Conservation (phyloP, 176 grass and related monocot genomes). For the Metroxylon sagu region DNA sequence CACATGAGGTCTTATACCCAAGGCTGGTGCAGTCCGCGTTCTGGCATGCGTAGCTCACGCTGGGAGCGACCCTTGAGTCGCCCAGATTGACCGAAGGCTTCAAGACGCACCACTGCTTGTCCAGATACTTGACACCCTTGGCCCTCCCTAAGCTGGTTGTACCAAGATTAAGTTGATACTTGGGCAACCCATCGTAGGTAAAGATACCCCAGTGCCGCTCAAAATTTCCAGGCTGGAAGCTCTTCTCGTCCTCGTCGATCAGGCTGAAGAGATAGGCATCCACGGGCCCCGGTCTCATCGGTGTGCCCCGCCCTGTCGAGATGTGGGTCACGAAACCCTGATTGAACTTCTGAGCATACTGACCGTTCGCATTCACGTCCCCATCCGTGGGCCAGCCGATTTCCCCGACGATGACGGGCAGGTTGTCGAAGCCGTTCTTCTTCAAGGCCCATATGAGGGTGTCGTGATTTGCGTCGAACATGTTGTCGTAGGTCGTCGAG, state of each 20-base stretch:
- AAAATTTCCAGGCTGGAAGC: conserved; percentile 93
- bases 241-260: conserved; percentile 93
- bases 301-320: conserved; percentile 49
- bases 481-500: conserved; percentile 69
- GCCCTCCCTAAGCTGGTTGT: conserved; percentile 37
- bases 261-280: conserved; percentile 89
- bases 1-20: conserved; percentile 84
- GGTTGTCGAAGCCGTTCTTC: conserved; percentile 74
- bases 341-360: conserved; percentile 76
- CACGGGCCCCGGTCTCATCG: conserved; percentile 61
- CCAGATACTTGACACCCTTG: conserved; percentile 55
- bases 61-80: conserved; percentile 35
- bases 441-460: conserved; percentile 87
- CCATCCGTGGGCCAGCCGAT: conserved; percentile 91
- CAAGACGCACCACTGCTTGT: conserved; percentile 89
- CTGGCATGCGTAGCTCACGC: conserved; percentile 62
- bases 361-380: conserved; percentile 64
- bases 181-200: conserved; percentile 73
- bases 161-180: conserved; percentile 66
- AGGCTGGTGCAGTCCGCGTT: conserved; percentile 89
- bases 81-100: conserved; percentile 56
- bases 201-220: conserved; percentile 98
- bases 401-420: conserved; percentile 81
- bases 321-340: conserved; percentile 90
- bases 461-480: conserved; percentile 93